Conservation (phyloP, 2,329 filamentous ascomycete genomes). For the Pseudogymnoascus sp. region DNA sequence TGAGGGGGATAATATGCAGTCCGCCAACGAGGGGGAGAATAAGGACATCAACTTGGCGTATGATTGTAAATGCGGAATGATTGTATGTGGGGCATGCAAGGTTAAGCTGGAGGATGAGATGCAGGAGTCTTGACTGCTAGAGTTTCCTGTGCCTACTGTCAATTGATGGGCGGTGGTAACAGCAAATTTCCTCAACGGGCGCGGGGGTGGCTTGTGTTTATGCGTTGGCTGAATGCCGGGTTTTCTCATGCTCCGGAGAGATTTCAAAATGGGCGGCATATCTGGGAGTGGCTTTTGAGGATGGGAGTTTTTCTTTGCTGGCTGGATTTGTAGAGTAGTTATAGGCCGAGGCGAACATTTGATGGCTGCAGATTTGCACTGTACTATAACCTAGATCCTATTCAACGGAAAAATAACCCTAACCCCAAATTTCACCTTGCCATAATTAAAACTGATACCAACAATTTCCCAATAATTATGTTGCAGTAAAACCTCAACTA, state of each 20-base stretch:
- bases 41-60: slow-evolving; percentile 4
- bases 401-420: neutral
- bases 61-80: slow-evolving; percentile 11
- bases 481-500: neutral
- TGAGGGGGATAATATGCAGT: neutral
- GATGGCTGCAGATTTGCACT: neutral
- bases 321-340: neutral
- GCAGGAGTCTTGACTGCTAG: neutral
- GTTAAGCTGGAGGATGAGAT: neutral
- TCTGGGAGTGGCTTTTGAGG: neutral
- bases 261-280: neutral
- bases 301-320: neutral
- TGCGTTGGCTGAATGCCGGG: neutral
- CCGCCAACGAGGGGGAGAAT: neutral
- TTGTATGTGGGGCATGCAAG: slow-evolving; percentile 13
- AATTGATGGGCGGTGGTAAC: neutral
- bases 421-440: too few species aligned
- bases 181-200: neutral
- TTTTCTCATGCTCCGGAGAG: neutral
- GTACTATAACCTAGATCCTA: neutral
- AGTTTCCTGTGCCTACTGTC: neutral
- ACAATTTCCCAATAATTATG: neutral
- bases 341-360: neutral
- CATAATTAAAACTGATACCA: neutral
- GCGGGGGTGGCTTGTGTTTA: neutral